Percentiles rank a stretch among this genome's conserved stretches.
Evolutionary conservation across 257 asterid genomes (phyloP).

Genomic region (Solanum arcanum): DNA sequence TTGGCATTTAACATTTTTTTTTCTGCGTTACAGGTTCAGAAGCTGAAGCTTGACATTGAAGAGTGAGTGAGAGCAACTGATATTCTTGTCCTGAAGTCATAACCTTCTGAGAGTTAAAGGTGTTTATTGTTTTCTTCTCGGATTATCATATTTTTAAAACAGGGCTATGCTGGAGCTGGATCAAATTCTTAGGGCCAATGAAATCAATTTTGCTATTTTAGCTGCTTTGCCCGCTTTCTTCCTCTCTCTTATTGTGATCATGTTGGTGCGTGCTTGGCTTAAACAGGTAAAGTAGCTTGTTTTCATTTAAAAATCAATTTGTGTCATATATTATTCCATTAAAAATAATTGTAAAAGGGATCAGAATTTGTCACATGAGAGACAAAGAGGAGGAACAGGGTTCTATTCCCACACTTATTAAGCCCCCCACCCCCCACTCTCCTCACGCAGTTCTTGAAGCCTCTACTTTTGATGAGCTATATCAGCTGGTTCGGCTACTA

Average conservation of each 20-base stretch:
- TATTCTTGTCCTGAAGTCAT: conserved; percentile 1
- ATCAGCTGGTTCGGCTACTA: background rate
- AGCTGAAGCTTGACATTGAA: conserved; percentile 92
- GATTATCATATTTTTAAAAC: conserved; percentile 14
- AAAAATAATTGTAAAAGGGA: background rate
- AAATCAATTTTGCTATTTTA: conserved; percentile 93
- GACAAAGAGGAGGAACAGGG: background rate
- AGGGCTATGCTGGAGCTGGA: conserved; percentile 99
- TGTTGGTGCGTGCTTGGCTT: conserved; percentile 88
- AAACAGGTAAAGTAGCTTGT: conserved; percentile 45
- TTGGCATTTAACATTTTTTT: conserved; percentile 15
- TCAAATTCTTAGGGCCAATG: conserved; percentile 97
- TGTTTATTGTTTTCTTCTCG: background rate
- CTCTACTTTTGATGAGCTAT: background rate
- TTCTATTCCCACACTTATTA: background rate
- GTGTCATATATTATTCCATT: background rate
- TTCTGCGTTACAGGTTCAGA: conserved; percentile 63
- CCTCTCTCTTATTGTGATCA: conserved; percentile 61
- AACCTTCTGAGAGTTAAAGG: conserved; percentile 2
- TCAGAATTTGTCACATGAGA: background rate
- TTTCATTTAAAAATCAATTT: background rate
- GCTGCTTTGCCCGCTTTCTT: conserved; percentile 99
- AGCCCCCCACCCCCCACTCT: background rate
- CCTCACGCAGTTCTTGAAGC: background rate
- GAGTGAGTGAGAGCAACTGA: conserved; percentile 52